phyloP scores from a whole-genome alignment of 768 basidiomycete genomes.

The Mycena metata region DNA sequence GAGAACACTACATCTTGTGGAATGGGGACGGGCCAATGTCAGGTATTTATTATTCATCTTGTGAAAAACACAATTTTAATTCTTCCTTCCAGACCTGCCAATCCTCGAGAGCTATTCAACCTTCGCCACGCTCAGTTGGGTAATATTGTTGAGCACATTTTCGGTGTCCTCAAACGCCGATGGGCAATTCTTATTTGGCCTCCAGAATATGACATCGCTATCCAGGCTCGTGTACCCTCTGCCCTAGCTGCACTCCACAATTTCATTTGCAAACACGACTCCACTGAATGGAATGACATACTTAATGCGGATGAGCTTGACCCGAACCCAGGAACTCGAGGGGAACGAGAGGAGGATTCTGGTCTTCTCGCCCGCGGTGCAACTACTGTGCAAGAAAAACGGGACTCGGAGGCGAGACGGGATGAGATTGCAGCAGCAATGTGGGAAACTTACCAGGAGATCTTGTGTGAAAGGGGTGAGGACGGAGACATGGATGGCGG shows the following conservation, averaged over 20 bases:
- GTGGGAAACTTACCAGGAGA: slow-evolving; percentile 1
- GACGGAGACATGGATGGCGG: too few relatives aligned
- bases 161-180: neutral
- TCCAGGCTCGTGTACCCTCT: neutral
- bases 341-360: neutral
- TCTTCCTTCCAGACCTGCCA: neutral
- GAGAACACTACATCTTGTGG: slow-evolving; percentile 43
- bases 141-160: neutral
- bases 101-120: neutral
- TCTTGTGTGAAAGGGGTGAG: neutral
- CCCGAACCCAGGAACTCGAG: neutral
- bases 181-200: neutral
- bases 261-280: neutral
- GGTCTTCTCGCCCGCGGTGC: neutral
- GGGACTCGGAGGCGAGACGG: neutral
- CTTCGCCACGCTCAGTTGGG: neutral
- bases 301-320: neutral
- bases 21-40: slow-evolving; percentile 41
- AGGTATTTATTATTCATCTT: slow-evolving; percentile 1
- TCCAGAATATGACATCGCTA: neutral
- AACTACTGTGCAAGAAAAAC: neutral
- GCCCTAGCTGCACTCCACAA: neutral
- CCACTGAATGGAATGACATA: neutral
- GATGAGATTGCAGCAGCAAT: neutral
- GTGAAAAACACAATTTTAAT: neutral